Evolutionary conservation across 164 flowering plant genomes (phyloP), one percentile per base, ranked within the genome.

Genomic region (Cinnamomum micranthum): DNA sequence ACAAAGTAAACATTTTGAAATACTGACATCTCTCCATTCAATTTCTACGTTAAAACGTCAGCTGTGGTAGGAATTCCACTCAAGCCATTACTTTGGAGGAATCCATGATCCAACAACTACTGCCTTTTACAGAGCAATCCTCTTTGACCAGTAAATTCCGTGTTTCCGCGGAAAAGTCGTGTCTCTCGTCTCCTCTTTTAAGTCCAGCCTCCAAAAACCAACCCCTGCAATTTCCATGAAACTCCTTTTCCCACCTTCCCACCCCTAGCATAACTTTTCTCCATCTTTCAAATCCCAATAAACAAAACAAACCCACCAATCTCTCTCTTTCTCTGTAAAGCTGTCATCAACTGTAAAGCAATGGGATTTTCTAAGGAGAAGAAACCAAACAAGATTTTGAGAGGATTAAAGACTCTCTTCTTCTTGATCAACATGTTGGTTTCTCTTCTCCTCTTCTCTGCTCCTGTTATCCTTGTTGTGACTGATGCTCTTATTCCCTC

Each of bases 401-500:
- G 98, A 83, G 90, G 77, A 50, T 27, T 90, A 10, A 92, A 90
- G 84, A 91, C 94, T 7, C 47, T 92, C 51, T 87, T 92, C 71
- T 87, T 94, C 89, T 71, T 94, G 15, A 67, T 89, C 65, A 76
- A 86, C 68, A 88, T 94, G 94, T 41, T 90, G 5, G 47, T 86
- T 11, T 94, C 97, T 10, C 81, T 94, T 22, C 89, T 92, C 6
- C 23, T 94, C 11, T 77, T 92, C 81, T 94, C 92, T 23, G 94
- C 97, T 14, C 98, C 98, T 1, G 79, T 88, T 65, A 78, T 92
- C 1, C 79, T 94, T 1, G 86, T 76, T 19, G 62, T 89, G 9
- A 90, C 93, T 13, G 98, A 92, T 68, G 70, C 91, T 1, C 78
- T 90, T 63, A 81, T 92, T 47, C 97, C 97, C 15, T 81, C 89